Percentiles rank a stretch among this genome's conserved stretches.
Evolutionary conservation across 108 stramenopile genomes (phyloP).

Genomic region (Pseudonitzschia pungens): DNA sequence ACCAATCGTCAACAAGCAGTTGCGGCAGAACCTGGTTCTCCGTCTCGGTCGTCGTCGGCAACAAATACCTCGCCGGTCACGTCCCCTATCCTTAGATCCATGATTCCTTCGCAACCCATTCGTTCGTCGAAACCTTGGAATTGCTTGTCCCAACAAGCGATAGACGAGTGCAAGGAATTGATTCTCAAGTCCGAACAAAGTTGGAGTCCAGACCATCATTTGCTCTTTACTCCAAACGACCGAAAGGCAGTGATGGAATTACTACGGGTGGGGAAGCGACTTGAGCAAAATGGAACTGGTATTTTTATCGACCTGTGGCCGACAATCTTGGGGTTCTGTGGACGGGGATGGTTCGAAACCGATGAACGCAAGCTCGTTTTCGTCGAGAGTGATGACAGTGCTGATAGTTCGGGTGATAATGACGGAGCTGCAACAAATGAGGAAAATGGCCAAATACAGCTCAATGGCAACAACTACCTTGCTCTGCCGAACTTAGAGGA

Average conservation of each 20-base stretch:
- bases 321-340: slow-evolving; percentile 73
- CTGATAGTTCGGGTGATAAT: not conserved
- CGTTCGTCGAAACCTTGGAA: slow-evolving; percentile 88
- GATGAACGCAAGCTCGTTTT: not conserved
- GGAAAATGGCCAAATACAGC: not conserved
- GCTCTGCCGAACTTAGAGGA: slow-evolving; percentile 15
- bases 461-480: slow-evolving; percentile 16
- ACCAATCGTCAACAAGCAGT: slow-evolving; percentile 13
- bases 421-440: slow-evolving; percentile 15
- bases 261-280: slow-evolving; percentile 74
- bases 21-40: slow-evolving; percentile 26
- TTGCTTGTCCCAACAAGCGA: slow-evolving; percentile 78
- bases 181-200: slow-evolving; percentile 75
- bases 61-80: slow-evolving; percentile 57
- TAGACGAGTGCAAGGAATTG: slow-evolving; percentile 71
- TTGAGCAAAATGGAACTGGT: slow-evolving; percentile 71
- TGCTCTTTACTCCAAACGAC: slow-evolving; percentile 77
- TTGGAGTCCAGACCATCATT: slow-evolving; percentile 76
- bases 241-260: slow-evolving; percentile 71
- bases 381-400: slow-evolving; percentile 8
- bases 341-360: slow-evolving; percentile 84
- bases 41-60: slow-evolving; percentile 21
- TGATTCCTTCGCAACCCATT: slow-evolving; percentile 81
- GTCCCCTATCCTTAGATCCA: slow-evolving; percentile 72
- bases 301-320: slow-evolving; percentile 84